Conservation (phyloP, 257 asterid species). For the Solanum bulbocastanum region DNA sequence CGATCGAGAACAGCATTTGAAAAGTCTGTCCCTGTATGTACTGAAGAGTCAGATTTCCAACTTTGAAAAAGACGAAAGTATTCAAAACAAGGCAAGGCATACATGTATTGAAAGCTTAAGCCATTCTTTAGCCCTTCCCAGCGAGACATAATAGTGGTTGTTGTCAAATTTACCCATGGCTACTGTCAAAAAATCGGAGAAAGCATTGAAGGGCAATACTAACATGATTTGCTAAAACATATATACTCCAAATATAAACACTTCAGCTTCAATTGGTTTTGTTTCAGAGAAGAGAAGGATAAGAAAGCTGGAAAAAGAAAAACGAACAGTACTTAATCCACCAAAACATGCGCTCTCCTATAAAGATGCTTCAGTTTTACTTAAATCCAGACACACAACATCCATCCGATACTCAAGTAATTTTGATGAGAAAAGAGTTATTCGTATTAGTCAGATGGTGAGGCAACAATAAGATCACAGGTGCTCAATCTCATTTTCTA, state of each 20-base stretch:
- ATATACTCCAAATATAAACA: not conserved
- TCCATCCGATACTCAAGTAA: not conserved
- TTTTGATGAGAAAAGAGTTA: not conserved
- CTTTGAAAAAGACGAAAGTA: not conserved
- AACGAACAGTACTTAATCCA: not conserved
- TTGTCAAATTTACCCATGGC: not conserved
- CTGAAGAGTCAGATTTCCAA: not conserved
- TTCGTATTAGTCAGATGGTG: not conserved
- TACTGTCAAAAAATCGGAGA: not conserved
- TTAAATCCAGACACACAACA: not conserved
- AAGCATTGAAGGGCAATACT: not conserved
- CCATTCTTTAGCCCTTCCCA: not conserved
- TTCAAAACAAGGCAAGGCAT: not conserved
- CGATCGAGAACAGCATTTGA: conserved; percentile 92
- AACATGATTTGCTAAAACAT: not conserved
- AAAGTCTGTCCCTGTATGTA: conserved; percentile 63
- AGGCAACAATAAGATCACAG: not conserved
- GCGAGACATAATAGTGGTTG: not conserved
- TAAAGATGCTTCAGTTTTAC: not conserved
- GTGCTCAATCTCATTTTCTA: not conserved
- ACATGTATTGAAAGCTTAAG: not conserved
- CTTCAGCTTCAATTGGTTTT: not conserved
- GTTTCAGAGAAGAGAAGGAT: not conserved
- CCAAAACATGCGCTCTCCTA: not conserved
- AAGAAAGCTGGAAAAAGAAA: not conserved